Percentiles rank a stretch among this genome's conserved stretches.
Evolutionary conservation across 2,329 filamentous ascomycete species (phyloP).

Genomic region (Graphium sp.): DNA sequence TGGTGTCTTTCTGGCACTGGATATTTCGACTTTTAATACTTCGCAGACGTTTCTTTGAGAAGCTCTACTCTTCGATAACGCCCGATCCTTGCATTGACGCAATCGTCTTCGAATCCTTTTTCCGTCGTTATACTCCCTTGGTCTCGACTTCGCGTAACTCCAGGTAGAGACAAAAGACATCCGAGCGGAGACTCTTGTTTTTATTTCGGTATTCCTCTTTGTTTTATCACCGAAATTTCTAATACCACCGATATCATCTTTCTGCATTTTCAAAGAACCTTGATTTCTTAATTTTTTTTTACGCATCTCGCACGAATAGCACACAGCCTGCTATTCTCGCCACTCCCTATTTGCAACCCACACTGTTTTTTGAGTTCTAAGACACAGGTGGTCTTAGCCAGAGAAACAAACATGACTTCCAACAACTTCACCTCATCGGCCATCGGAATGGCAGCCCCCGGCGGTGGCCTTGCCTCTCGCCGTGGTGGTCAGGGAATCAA

Average conservation of each 20-base stretch:
- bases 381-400: conserved; percentile 98
- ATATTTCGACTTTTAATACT: conserved; percentile 1
- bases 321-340: no score
- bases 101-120: conserved; percentile 3
- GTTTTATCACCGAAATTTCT: no score
- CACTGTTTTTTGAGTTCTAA: conserved; percentile 35
- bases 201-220: no score
- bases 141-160: not conserved
- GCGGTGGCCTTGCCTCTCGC: conserved; percentile 65
- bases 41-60: conserved; percentile 4
- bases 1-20: not conserved
- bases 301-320: no score
- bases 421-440: conserved; percentile 59
- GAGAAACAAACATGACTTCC: conserved; percentile 70
- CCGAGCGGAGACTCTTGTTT: no score
- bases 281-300: no score
- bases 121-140: conserved; percentile 3
- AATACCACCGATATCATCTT: no score
- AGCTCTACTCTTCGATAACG: conserved; percentile 4
- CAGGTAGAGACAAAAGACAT: not conserved
- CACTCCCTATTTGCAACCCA: no score
- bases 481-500: conserved; percentile 82
- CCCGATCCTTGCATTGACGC: conserved; percentile 4
- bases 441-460: conserved; percentile 60
- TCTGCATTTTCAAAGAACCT: no score